Evolutionary conservation across 352 stramenopile genomes (phyloP).

Genomic region (Hyaloperonospora arabidopsidis): DNA sequence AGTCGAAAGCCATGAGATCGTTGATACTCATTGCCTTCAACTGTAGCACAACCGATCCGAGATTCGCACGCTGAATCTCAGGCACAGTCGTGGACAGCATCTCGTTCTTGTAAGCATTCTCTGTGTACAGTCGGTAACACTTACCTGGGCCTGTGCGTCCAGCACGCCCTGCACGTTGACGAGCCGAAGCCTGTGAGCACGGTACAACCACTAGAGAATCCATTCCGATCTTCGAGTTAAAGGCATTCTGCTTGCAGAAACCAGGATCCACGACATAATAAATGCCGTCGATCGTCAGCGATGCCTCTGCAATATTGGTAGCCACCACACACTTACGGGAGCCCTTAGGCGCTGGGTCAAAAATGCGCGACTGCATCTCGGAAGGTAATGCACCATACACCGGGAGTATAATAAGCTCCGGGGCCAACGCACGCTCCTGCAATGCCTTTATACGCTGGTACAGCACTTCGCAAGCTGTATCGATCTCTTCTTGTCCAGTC

Average conservation of each 20-base stretch:
- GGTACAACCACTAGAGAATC: conserved; percentile 98
- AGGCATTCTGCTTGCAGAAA: conserved; percentile 99
- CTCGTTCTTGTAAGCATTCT: conserved; percentile 95
- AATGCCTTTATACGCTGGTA: conserved; percentile 96
- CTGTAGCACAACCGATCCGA: conserved; percentile 97
- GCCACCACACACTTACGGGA: conserved; percentile 97
- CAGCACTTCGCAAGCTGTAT: conserved; percentile 96
- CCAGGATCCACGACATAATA: conserved; percentile 91
- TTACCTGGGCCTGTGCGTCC: conserved; percentile 98
- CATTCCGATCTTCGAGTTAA: conserved; percentile 98
- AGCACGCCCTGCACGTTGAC: conserved; percentile 94
- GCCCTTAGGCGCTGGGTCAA: conserved; percentile 93
- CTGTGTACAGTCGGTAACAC: conserved; percentile 99
- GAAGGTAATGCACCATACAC: conserved; percentile 96
- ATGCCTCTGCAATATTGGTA: conserved; percentile 99
- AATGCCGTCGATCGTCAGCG: conserved; percentile 98
- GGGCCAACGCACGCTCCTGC: conserved; percentile 88
- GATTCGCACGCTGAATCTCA: conserved; percentile 98
- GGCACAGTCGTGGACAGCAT: conserved; percentile 97
- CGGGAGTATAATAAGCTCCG: conserved; percentile 97
- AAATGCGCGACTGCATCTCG: conserved; percentile 99
- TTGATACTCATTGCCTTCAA: conserved; percentile 99
- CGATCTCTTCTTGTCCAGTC: conserved; percentile 98
- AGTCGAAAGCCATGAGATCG: conserved; percentile 98
- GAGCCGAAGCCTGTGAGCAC: conserved; percentile 96